These are phyloP conservation scores for Globisporangium cystogenes DNA, from an alignment of 352 stramenopile genomes.

Conservation along the genomic window DNA sequence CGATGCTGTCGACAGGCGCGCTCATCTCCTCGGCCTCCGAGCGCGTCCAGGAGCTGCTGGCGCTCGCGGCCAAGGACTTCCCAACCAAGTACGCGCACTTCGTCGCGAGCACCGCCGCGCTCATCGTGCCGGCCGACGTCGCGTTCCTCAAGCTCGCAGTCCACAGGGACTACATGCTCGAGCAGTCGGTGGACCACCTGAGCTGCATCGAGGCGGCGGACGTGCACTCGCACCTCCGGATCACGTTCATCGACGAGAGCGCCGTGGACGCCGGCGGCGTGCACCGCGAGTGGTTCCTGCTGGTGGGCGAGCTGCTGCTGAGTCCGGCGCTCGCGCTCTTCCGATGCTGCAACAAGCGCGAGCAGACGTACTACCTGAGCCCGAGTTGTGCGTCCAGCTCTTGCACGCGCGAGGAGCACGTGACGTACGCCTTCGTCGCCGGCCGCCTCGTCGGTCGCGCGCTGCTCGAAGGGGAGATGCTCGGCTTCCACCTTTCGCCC, in stretches of 20 bases:
- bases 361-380: too few species aligned
- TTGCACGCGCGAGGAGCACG: too few species aligned
- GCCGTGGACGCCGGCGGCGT: conserved; percentile 64
- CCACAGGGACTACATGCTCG: not conserved
- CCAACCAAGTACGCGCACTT: conserved; percentile 33
- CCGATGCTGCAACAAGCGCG: too few species aligned
- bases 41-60: not conserved
- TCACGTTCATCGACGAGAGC: conserved; percentile 57
- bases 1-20: conserved; percentile 2
- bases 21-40: not conserved
- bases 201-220: conserved; percentile 18
- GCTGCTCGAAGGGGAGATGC: too few species aligned
- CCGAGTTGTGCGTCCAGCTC: too few species aligned
- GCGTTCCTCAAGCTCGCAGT: conserved; percentile 9
- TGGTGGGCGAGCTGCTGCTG: too few species aligned
- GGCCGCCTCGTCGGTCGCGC: too few species aligned
- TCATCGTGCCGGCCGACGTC: conserved; percentile 18
- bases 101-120: conserved; percentile 12
- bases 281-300: conserved; percentile 73
- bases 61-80: conserved; percentile 10
- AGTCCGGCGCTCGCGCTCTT: conserved; percentile 29
- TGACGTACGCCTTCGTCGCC: too few species aligned
- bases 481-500: too few species aligned
- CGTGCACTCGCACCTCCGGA: conserved; percentile 26
- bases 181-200: conserved; percentile 20